Evolutionary conservation across 140 eudicot genomes (phyloP).

Genomic region (Oenanthe javanica): DNA sequence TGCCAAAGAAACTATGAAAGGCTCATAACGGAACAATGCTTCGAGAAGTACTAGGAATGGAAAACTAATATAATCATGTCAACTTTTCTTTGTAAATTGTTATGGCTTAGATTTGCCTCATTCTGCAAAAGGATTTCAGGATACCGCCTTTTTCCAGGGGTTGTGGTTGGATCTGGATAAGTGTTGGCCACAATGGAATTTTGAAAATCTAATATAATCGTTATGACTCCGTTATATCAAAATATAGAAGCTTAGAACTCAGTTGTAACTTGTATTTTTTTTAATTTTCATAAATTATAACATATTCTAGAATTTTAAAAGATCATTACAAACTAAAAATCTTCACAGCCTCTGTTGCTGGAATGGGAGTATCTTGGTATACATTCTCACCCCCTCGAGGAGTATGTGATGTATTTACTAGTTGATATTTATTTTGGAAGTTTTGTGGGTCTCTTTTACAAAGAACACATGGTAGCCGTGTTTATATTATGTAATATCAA

Average conservation of each 20-base stretch:
- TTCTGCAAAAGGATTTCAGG: neutral
- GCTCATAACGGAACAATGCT: neutral
- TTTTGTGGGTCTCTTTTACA: too few species aligned
- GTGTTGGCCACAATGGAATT: neutral
- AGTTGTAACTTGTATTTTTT: neutral
- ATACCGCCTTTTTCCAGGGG: neutral
- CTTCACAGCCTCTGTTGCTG: too few species aligned
- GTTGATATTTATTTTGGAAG: too few species aligned
- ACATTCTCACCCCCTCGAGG: too few species aligned
- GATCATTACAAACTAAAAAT: neutral
- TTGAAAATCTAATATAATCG: neutral
- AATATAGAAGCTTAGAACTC: neutral
- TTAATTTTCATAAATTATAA: neutral
- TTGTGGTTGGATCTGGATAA: neutral
- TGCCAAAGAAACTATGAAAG: slow-evolving; percentile 27
- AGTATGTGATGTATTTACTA: too few species aligned
- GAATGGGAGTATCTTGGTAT: too few species aligned
- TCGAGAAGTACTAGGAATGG: neutral
- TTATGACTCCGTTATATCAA: neutral
- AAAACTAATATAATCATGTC: neutral
- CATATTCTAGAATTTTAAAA: neutral
- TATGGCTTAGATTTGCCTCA: neutral
- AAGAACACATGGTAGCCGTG: too few species aligned
- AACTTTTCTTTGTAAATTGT: neutral
- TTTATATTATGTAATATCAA: too few species aligned